Conservation (phyloP, 768 basidiomycete genomes). For the Kwoniella europaea region DNA sequence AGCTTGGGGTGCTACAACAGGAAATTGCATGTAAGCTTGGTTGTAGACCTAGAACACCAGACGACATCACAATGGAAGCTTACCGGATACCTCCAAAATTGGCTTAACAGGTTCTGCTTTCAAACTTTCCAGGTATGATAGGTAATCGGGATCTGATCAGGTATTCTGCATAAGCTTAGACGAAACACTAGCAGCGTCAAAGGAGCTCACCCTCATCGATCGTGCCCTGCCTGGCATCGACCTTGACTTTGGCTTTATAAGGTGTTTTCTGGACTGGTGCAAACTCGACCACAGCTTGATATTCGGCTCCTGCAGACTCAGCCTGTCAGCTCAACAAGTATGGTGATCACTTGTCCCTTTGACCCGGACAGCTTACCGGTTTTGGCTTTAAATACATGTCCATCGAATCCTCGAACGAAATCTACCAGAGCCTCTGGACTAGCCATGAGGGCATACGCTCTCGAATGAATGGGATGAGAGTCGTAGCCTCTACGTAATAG, state of each 20-base stretch:
- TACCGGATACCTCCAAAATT: conserved; percentile 52
- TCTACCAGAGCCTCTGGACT: conserved; percentile 69
- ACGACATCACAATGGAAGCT: conserved; percentile 46
- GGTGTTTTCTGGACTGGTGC: conserved; percentile 87
- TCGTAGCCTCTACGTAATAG: conserved; percentile 64
- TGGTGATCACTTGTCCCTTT: neutral
- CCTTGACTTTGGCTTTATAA: conserved; percentile 64
- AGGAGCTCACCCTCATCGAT: conserved; percentile 79
- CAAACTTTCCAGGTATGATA: conserved; percentile 73
- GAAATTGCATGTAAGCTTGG: neutral
- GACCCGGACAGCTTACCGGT: conserved; percentile 66
- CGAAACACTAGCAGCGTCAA: neutral
- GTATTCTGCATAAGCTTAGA: neutral
- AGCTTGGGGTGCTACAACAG: conserved; percentile 31
- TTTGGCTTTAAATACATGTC: conserved; percentile 89
- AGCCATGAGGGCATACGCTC: conserved; percentile 92
- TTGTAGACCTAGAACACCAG: no score
- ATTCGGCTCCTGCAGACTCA: conserved; percentile 72
- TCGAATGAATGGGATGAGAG: conserved; percentile 82
- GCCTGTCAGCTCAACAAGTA: neutral
- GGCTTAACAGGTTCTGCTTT: conserved; percentile 67
- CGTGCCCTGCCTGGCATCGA: conserved; percentile 78
- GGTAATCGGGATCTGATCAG: conserved; percentile 58
- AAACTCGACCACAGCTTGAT: conserved; percentile 87
- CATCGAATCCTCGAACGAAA: conserved; percentile 86